Base-by-base conservation (phyloP, 2,329 filamentous ascomycete species). In the Verticillium zaregamsianum region DNA sequence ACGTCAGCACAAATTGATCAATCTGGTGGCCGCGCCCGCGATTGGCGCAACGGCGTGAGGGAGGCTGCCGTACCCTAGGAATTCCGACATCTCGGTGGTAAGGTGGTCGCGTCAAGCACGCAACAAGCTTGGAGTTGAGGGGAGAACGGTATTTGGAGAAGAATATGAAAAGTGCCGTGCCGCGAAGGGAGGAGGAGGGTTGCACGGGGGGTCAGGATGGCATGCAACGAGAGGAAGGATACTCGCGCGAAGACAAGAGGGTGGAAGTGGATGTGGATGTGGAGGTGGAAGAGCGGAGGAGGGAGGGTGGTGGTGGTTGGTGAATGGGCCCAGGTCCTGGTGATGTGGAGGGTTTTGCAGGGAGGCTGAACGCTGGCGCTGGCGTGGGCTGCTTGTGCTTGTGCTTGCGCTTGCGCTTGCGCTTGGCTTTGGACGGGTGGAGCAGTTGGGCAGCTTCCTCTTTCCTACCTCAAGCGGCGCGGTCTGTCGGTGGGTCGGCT, bases 21-120 rank as follows among this genome's bases (percentile, higher is more conserved):
- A 59, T 49, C 57, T 60, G 28, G 58, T 57, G 45, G 58, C 12
- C 17, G 20, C 20, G 45, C 23, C 23, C 45, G 8, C 45, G n/a
- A 49, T 12, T 49, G 45, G 45, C n/a, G 45, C 45, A 25, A 49
- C 45, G 8, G 23, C n/a, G 45, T 12, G 59, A 59, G 60, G 66
- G 59, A 59, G 60, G 66, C 70, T 66, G 66, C 72, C 79, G 66
- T 79, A 86, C 83, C 83, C 83, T 72, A 86, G 77, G 72, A 85
- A 86, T 79, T 86, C 83, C 76, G 83, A 86, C 83, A 86, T 86
- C 71, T 71, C 71, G 67, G 67, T 37, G 68, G 64, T 66, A 61
- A 65, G 65, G 45, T 49, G 45, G 73, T 74, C 73, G 75, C 77
- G 77, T 77, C 71, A 66, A 77, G 74, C 73, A 77, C 77, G 75